phyloP scores from a whole-genome alignment of 441 rosid species.

The Populus hybrid region DNA sequence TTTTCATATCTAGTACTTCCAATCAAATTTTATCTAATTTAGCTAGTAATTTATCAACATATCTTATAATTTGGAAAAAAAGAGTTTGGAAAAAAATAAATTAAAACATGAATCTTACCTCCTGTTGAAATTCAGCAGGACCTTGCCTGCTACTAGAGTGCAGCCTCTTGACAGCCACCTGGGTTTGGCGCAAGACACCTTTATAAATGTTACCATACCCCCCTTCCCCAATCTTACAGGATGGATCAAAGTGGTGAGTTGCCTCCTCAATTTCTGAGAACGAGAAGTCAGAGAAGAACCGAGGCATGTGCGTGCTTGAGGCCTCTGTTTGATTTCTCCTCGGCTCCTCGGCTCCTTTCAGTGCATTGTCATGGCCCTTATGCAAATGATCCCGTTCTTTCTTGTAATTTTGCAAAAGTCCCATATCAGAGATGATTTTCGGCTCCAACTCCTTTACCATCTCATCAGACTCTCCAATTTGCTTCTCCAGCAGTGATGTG shows the following conservation, averaged over 20 bases:
- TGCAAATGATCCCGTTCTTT: constrained; percentile 72
- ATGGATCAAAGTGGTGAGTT: constrained; percentile 59
- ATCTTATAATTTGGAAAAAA: no score
- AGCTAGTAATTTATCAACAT: no score
- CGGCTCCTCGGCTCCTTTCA: constrained; percentile 83
- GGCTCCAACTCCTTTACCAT: constrained; percentile 61
- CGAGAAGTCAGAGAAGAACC: constrained; percentile 66
- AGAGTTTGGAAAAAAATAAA: neutral
- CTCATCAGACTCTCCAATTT: constrained; percentile 56
- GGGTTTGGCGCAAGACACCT: constrained; percentile 61
- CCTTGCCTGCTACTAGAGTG: constrained; percentile 82
- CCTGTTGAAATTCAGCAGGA: constrained; percentile 79
- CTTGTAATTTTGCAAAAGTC: constrained; percentile 59
- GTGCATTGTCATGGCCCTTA: constrained; percentile 72
- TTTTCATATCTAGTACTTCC: no score
- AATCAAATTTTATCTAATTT: no score
- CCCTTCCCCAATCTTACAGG: constrained; percentile 88
- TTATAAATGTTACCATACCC: constrained; percentile 89
- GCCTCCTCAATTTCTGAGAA: constrained; percentile 79
- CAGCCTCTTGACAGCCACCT: constrained; percentile 78
- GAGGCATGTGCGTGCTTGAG: constrained; percentile 44
- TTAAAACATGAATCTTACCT: constrained; percentile 48
- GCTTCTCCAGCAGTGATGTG: constrained; percentile 52
- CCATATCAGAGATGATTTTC: constrained; percentile 83
- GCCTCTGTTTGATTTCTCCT: constrained; percentile 58